A percentile compares a stretch with the other conserved stretches of the same genome.
These are phyloP conservation scores for Phanerodontia chrysosporium DNA, from an alignment of 768 basidiomycete genomes.

Conservation along the genomic window DNA sequence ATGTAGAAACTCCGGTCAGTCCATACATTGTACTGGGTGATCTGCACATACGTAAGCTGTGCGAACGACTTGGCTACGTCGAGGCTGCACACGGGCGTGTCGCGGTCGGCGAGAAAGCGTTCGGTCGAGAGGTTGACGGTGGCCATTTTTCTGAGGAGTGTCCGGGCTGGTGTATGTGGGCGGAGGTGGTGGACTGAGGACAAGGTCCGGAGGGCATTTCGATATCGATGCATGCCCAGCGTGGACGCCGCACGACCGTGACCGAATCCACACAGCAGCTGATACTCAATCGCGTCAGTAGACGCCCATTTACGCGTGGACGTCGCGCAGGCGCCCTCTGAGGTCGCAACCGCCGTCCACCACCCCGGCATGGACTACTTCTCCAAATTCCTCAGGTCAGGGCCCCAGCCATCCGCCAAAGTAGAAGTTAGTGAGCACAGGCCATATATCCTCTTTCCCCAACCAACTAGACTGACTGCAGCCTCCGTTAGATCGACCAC, in stretches of 20 bases:
- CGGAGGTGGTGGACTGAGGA: not conserved
- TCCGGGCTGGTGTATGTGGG: not conserved
- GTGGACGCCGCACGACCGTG: not conserved
- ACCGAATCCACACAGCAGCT: not conserved
- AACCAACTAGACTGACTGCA: not conserved
- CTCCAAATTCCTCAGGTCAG: slow-evolving; percentile 66
- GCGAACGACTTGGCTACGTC: slow-evolving; percentile 64
- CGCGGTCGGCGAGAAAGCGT: slow-evolving; percentile 71
- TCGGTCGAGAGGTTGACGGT: slow-evolving; percentile 36
- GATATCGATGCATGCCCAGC: slow-evolving; percentile 4
- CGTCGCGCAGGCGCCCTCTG: not conserved
- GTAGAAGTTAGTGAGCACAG: slow-evolving; percentile 29
- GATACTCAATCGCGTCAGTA: not conserved
- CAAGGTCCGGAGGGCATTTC: not conserved
- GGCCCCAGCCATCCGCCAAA: slow-evolving; percentile 43
- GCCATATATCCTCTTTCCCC: not conserved
- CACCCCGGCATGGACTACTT: slow-evolving; percentile 74
- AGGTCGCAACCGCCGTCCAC: not conserved
- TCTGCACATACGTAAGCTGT: slow-evolving; percentile 51
- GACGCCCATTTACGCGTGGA: not conserved
- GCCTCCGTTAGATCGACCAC: slow-evolving; percentile 41
- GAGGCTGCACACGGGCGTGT: slow-evolving; percentile 71
- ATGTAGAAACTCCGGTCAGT: slow-evolving; percentile 1
- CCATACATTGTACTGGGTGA: not conserved
- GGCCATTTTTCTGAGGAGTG: slow-evolving; percentile 24